Percentiles rank a stretch among this genome's conserved stretches.
These are phyloP conservation scores for Cryptococcus sp. DNA, from an alignment of 1,284 basidiomycete species.

Conservation along the genomic window DNA sequence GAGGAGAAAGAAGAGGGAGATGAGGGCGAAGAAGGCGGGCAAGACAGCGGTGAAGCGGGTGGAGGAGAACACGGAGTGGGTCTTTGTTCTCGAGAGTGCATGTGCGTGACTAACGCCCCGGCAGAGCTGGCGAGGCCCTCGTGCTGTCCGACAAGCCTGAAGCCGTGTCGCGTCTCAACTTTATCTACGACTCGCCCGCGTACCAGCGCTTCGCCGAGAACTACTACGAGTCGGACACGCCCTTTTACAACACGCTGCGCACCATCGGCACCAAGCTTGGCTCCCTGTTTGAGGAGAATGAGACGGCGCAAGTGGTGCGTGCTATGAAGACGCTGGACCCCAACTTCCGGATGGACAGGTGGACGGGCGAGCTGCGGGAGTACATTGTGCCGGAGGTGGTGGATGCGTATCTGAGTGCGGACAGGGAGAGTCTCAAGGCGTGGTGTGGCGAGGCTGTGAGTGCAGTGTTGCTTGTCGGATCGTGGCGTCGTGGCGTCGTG, in stretches of 20 bases:
- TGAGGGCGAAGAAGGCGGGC: slow-evolving; percentile 76
- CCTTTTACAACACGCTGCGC: slow-evolving; percentile 75
- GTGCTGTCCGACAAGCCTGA: slow-evolving; percentile 62
- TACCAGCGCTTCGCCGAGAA: slow-evolving; percentile 58
- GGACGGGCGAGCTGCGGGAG: slow-evolving; percentile 87
- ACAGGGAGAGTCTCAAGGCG: slow-evolving; percentile 74
- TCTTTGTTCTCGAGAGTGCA: not conserved
- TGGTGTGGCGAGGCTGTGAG: slow-evolving; percentile 97
- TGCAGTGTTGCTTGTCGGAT: slow-evolving; percentile 16
- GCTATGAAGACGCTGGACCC: slow-evolving; percentile 86
- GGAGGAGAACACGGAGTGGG: slow-evolving; percentile 73
- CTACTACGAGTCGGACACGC: slow-evolving; percentile 93
- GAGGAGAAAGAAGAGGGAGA: slow-evolving; percentile 68
- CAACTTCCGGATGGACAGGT: slow-evolving; percentile 76
- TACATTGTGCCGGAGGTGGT: slow-evolving; percentile 98
- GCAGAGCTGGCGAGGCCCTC: slow-evolving; percentile 76
- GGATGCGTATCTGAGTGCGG: slow-evolving; percentile 88
- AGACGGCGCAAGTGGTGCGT: slow-evolving; percentile 88
- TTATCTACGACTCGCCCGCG: slow-evolving; percentile 56
- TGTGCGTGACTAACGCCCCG: not conserved
- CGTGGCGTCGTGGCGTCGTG: not conserved
- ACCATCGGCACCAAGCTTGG: slow-evolving; percentile 81
- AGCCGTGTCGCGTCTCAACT: slow-evolving; percentile 56
- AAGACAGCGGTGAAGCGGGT: slow-evolving; percentile 57
- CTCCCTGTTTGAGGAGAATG: slow-evolving; percentile 91